Base-by-base conservation (phyloP, 805 yeast genomes). In the Ogataea kodamae region DNA sequence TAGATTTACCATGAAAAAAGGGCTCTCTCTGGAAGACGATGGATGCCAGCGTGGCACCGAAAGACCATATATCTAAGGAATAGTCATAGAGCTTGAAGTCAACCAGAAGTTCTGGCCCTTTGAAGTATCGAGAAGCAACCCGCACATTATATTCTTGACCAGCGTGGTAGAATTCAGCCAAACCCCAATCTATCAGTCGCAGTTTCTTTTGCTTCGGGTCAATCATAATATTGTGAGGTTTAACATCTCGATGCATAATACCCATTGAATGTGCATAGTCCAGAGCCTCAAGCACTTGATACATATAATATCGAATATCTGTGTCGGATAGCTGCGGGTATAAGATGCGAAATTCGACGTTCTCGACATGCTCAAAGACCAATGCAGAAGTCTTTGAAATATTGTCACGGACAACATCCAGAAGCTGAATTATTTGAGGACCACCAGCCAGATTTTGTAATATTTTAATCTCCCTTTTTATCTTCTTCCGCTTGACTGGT, bases 151-250 rank as follows among this genome's bases (percentile, higher is more conserved):
- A 89, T 50, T 86, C 95, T 55, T 77, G 82, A 9, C 87, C 87
- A 15, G 86, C 78, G 55, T 89, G 96, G 54, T 88, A 88, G 55
- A 86, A 88, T 58, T 89, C 97, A 6, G 97, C 96, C 33, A 89
- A 64, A 6, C 97, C 97, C 96, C 96, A 89, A 61, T 89, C 97
- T 35, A 89, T 88, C 45, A 88, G 71, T 44, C 95, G 73, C 48
- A 89, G 64, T 52, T 74, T 76, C 58, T 65, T 77, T 42, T 69
- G 72, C 40, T 70, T 64, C 35, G 85, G 96, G 59, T 89, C 96
- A 48, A 89, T 89, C 96, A 89, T 89, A 44, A 89, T 84, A 59
- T 89, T 89, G 52, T 89, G 95, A 8, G 97, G 97, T 60, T 89
- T 89, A 36, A 89, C 96, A 61, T 89, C 97, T 56, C 97, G 71